Evolutionary conservation across 208 protist genomes (phyloP).

Genomic region (Endotrypanum monterogeii): DNA sequence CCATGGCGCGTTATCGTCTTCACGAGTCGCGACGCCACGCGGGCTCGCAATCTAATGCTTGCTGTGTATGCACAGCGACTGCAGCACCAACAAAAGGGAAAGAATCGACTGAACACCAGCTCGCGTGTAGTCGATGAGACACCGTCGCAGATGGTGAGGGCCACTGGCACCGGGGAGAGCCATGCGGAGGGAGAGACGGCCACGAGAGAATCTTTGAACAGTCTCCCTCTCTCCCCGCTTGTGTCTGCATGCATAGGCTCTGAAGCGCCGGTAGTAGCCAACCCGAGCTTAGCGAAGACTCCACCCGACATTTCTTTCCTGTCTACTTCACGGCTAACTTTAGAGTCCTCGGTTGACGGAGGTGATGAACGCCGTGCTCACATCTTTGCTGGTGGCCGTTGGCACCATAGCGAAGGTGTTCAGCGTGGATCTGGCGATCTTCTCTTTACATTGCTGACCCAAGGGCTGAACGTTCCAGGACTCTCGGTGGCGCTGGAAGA

Average conservation of each 20-base stretch:
- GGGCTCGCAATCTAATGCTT: constrained; percentile 29
- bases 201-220: background rate
- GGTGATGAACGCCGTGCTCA: background rate
- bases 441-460: constrained; percentile 10
- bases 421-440: background rate
- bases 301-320: background rate
- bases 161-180: background rate
- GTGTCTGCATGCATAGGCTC: background rate
- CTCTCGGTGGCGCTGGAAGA: constrained; percentile 14
- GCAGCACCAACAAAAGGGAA: background rate
- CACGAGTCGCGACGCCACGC: constrained; percentile 36
- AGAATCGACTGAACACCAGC: background rate
- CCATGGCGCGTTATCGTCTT: constrained; percentile 68
- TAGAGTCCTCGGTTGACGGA: constrained; percentile 1
- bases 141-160: background rate
- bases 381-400: background rate
- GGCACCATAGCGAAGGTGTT: background rate
- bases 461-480: constrained; percentile 14
- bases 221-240: constrained; percentile 1
- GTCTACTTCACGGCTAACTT: constrained; percentile 8
- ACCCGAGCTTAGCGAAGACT: background rate
- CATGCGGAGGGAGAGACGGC: background rate
- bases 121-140: background rate
- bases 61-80: constrained; percentile 21
- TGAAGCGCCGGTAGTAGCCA: background rate